Base-by-base conservation (phyloP, 208 protist species). In the Leishmania arabica region DNA sequence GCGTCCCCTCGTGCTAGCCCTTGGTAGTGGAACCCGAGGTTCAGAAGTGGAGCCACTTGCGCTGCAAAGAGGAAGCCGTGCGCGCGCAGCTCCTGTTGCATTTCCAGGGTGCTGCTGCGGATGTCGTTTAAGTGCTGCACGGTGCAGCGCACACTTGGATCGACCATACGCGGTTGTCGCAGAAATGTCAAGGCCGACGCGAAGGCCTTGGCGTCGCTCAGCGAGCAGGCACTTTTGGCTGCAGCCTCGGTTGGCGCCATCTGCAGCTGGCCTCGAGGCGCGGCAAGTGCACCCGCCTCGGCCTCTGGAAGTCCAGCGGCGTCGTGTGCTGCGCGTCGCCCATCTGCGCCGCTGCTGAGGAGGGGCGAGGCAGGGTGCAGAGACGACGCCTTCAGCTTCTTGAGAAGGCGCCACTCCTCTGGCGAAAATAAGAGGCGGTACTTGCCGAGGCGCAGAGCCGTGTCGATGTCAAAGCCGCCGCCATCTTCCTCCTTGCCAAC, bases 391-490 rank as follows among this genome's bases (percentile, higher is more conserved):
- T 17, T 49, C 47, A 81, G 73, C 64, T 89, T 79, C 53, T 60
- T 47, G 31, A 91, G 60, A 69, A 93, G 73, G 42, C 77, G 78
- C 34, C 83, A 66, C 75, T 93, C 89, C 19, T 88, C 83, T 3
- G 79, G 77, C n/a, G 84, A 88, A 60, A 93, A 93, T 37, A 91
- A 85, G 60, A 89, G 62, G 71, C 84, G 83, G 64, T 86, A 84
- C 69, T 90, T 82, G 65, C 64, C 82, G 5, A 82, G 71, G 7
- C 84, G 86, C 62, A 92, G 37, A 60, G 72, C 81, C 8, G 58
- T 70, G 17, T 84, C 82, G 21, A 78, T 64, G 24, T 81, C 45
- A 47, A 76, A 40, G 31, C 34, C 13, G 31, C 71, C 17, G 24
- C 34, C 34, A 13, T n/a, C 71, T n/a, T 40, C 49, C n/a, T 58